Base-by-base conservation (phyloP, 2,329 filamentous ascomycete genomes). In the Chlorencoelia australis region DNA sequence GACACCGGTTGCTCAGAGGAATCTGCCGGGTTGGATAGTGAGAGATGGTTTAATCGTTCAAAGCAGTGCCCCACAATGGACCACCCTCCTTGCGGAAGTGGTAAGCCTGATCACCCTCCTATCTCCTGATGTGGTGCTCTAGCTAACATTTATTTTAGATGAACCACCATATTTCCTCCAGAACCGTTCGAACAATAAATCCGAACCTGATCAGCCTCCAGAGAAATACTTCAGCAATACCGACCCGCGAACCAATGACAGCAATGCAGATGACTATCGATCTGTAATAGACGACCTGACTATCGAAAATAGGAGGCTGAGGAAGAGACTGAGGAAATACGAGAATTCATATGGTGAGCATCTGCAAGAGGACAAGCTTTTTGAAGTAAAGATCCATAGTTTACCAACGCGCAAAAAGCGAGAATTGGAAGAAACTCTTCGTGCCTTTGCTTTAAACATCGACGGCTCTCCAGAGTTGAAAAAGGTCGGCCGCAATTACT, bases 281-380 rank as follows among this genome's bases (percentile, higher is more conserved):
- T 81, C 81, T 46, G 83, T 94, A 11, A 93, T 94, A 31, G 85
- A 94, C 50, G 86, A 94, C 54, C 59, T 94, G 40, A 94, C 85
- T 0, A 66, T 94, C 17, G 81, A 87, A 53, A 93, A 91, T 54
- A 83, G 85, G 55, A 79, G 75, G 34, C 58, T 93, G 42, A 87
- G 79, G 60, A 76, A 80, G 47, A 75, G 78, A 50, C 52, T 93
- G 37, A 80, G 73, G 50, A 78, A 73, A 35, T 83, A 83, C 43
- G 80, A 82, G 55, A 76, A 75, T 44, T 61, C 73, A 17, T 75
- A 79, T 2, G 74, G 76, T 13, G 69, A 78, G 27, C 72, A 79
- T 44, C 60, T 88, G 33, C 71, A 78, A 21, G 75, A 79, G 30
- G 83, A 93, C 19, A 86, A 83, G 53, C 59, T 93, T 0, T 89